Evolutionary conservation across 2,329 filamentous ascomycete genomes (phyloP).

Genomic region (Aureobasidium mangrovei): DNA sequence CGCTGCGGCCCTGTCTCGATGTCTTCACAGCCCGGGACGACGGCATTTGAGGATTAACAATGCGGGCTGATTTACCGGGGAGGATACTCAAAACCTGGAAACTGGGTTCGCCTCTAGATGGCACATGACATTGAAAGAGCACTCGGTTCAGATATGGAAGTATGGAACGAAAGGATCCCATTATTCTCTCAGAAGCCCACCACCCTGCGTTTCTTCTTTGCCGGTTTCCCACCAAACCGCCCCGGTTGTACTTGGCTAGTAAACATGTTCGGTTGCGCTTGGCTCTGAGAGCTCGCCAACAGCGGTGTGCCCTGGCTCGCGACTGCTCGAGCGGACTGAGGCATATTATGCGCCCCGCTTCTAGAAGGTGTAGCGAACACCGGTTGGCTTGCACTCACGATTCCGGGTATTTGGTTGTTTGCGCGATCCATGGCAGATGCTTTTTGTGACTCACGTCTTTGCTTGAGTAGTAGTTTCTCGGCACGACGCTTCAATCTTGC

Average conservation of each 20-base stretch:
- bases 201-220: constrained; percentile 36
- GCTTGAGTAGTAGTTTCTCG: constrained; percentile 33
- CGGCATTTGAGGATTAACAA: constrained; percentile 6
- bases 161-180: constrained; percentile 2
- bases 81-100: not conserved
- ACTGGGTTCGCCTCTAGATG: not conserved
- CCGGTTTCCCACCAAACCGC: constrained; percentile 27
- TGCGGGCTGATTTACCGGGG: not conserved
- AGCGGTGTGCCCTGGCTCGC: constrained; percentile 6
- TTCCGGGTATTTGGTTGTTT: constrained; percentile 24
- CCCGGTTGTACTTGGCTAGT: constrained; percentile 28
- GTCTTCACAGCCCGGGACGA: not conserved
- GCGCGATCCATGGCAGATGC: constrained; percentile 18
- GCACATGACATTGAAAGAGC: not conserved
- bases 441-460: constrained; percentile 31
- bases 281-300: constrained; percentile 11
- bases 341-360: constrained; percentile 1
- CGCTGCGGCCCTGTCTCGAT: not conserved
- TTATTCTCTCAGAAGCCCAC: constrained; percentile 25
- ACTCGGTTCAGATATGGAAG: not conserved
- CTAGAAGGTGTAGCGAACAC: constrained; percentile 10
- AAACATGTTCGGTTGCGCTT: constrained; percentile 12
- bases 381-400: constrained; percentile 24
- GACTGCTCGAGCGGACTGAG: constrained; percentile 13
- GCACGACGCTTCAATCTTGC: constrained; percentile 30